Evolutionary conservation across 2,329 filamentous ascomycete genomes (phyloP).

Genomic region (Talaromyces funiculosus): DNA sequence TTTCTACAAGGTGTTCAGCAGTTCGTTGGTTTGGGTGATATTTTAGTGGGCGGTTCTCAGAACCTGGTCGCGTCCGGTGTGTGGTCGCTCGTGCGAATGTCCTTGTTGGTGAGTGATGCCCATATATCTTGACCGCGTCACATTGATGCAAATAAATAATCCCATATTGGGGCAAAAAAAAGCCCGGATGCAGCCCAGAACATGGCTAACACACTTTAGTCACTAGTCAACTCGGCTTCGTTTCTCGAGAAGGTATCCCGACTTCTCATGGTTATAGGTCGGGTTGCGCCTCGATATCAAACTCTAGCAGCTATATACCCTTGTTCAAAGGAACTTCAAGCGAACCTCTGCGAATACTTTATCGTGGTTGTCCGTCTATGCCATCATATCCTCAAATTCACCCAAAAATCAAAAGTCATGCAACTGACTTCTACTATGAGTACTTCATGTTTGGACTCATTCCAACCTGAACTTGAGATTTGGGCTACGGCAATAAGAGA

Average conservation of each 20-base stretch:
- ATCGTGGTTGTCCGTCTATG: constrained; percentile 38
- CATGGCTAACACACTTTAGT: neutral
- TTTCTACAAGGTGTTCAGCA: constrained; percentile 39
- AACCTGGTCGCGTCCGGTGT: constrained; percentile 43
- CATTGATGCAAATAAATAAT: neutral
- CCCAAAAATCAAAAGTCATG: constrained; percentile 27
- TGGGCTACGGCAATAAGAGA: constrained; percentile 37
- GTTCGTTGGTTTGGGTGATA: constrained; percentile 41
- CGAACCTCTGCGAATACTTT: constrained; percentile 39
- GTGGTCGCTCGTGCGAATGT: constrained; percentile 41
- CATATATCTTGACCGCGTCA: neutral
- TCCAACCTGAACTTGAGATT: constrained; percentile 29
- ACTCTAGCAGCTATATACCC: constrained; percentile 37
- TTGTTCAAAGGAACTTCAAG: constrained; percentile 32
- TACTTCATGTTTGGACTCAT: constrained; percentile 23
- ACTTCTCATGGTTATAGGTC: constrained; percentile 40
- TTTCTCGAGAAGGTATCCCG: constrained; percentile 38
- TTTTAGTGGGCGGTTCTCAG: constrained; percentile 40
- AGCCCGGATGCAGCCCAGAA: too few relatives aligned
- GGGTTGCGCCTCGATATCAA: constrained; percentile 38
- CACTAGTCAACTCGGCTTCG: constrained; percentile 12
- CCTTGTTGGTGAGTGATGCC: constrained; percentile 33
- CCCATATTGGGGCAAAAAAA: too few relatives aligned
- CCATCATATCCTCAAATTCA: constrained; percentile 28
- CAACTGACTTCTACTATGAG: constrained; percentile 28